These are phyloP conservation scores for Marsdenia floribunda DNA, from an alignment of 257 asterid genomes.

Conservation along the genomic window DNA sequence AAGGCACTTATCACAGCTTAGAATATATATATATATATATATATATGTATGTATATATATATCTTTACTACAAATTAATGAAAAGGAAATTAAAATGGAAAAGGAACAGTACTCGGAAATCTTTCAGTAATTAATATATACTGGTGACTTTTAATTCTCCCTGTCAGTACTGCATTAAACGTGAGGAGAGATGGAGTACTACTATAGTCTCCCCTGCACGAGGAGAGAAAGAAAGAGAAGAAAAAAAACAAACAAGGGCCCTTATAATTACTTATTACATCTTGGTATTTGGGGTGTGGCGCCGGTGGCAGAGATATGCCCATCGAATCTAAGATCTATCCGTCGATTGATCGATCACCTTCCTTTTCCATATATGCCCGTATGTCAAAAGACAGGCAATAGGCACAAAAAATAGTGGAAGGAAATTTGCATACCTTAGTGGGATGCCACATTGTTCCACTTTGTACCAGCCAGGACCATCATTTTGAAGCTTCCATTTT, in stretches of 20 bases:
- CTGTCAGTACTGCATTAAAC: background rate
- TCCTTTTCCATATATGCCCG: background rate
- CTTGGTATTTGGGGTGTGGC: too few species aligned
- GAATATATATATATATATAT: too few species aligned
- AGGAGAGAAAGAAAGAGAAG: too few species aligned
- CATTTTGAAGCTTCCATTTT: conserved; percentile 5
- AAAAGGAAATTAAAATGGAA: background rate
- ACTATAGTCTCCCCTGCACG: too few species aligned
- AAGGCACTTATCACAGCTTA: background rate
- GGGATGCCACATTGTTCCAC: conserved; percentile 4
- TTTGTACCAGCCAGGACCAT: conserved; percentile 6
- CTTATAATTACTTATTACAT: too few species aligned
- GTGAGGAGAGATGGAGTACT: background rate
- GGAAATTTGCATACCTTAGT: background rate
- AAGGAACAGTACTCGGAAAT: too few species aligned
- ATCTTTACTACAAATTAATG: background rate
- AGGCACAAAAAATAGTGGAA: background rate
- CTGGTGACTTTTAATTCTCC: background rate
- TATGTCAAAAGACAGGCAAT: background rate
- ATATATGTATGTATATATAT: too few species aligned
- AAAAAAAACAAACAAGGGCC: too few species aligned
- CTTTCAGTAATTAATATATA: too few species aligned
- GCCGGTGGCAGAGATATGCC: too few species aligned
- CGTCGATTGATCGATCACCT: background rate
- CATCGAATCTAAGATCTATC: too few species aligned